Evolutionary conservation across 495 filamentous ascomycete species (phyloP).

Genomic region (Cercophora scortea): DNA sequence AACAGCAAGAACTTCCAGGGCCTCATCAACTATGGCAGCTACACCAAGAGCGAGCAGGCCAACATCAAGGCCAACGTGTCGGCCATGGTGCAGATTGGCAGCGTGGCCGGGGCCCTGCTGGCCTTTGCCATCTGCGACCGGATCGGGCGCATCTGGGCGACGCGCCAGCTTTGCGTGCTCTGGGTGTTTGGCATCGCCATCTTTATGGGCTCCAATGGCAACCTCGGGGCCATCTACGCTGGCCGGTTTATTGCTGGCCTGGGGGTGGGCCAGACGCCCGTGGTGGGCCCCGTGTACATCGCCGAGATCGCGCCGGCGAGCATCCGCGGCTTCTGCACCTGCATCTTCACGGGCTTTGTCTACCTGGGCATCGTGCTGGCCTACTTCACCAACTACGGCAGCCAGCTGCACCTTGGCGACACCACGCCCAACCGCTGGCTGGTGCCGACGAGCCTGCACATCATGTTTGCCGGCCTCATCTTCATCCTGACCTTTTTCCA

Average conservation of each 20-base stretch:
- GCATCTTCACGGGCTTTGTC: conserved; percentile 57
- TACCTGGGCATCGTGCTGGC: conserved; percentile 57
- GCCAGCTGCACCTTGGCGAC: conserved; percentile 50
- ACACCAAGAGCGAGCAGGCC: conserved; percentile 44
- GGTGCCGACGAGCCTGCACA: conserved; percentile 60
- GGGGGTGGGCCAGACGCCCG: conserved; percentile 59
- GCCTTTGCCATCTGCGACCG: conserved; percentile 62
- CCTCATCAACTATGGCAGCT: conserved; percentile 48
- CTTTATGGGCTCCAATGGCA: conserved; percentile 56
- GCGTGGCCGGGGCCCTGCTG: conserved; percentile 56
- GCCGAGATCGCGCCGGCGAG: conserved; percentile 55
- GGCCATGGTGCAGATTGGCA: conserved; percentile 66
- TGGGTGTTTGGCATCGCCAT: conserved; percentile 64
- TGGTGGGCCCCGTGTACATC: conserved; percentile 54
- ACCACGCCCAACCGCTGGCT: conserved; percentile 51
- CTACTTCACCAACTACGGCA: conserved; percentile 51
- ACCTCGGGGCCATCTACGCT: conserved; percentile 55
- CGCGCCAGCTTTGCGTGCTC: conserved; percentile 53
- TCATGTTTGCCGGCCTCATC: conserved; percentile 66
- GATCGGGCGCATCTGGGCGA: conserved; percentile 63
- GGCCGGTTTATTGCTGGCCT: conserved; percentile 62
- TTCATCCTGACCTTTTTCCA: conserved; percentile 56
- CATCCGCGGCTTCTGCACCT: conserved; percentile 61
- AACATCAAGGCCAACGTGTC: conserved; percentile 64
- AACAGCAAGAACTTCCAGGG: conserved; percentile 54